Evolutionary conservation across 306 rosid genomes (phyloP).

Genomic region (Corylus americana): DNA sequence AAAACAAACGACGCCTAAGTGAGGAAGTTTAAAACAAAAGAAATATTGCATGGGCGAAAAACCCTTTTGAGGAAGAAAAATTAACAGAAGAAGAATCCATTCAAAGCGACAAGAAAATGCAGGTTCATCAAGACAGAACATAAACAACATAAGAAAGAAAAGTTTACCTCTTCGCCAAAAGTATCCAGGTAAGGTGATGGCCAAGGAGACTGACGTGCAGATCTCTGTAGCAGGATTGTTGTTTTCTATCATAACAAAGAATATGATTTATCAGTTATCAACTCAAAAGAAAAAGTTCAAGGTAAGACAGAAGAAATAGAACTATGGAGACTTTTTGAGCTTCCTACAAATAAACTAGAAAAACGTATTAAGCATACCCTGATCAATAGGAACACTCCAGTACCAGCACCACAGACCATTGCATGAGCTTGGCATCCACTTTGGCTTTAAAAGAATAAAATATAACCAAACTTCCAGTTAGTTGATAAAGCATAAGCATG

Average conservation of each 20-base stretch:
- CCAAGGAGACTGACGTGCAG: conserved; percentile 98
- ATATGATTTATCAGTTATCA: conserved; percentile 9
- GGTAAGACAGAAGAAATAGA: conserved; percentile 7
- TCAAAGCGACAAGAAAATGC: not conserved
- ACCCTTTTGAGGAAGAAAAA: not conserved
- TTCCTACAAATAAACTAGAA: not conserved
- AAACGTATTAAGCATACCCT: conserved; percentile 45
- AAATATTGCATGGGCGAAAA: not conserved
- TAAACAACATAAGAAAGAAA: conserved; percentile 10
- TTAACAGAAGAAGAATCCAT: not conserved
- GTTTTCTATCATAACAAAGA: conserved; percentile 60
- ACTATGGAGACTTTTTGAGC: not conserved
- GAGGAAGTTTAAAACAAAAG: not conserved
- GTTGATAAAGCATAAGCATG: conserved; percentile 16
- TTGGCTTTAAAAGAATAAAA: conserved; percentile 51
- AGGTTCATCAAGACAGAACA: not conserved
- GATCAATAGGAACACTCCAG: conserved; percentile 84
- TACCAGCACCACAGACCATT: conserved; percentile 85
- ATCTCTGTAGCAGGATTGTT: conserved; percentile 79
- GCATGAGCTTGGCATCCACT: conserved; percentile 94
- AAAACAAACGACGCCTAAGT: not conserved
- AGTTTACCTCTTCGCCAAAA: conserved; percentile 93
- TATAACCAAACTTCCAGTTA: conserved; percentile 28
- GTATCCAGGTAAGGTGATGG: conserved; percentile 94
- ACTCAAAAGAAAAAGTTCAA: conserved; percentile 1